A percentile compares a stretch with the other conserved stretches of the same genome.
Conservation (phyloP, 1,284 basidiomycete species). For the Papiliotrema flavescens region DNA sequence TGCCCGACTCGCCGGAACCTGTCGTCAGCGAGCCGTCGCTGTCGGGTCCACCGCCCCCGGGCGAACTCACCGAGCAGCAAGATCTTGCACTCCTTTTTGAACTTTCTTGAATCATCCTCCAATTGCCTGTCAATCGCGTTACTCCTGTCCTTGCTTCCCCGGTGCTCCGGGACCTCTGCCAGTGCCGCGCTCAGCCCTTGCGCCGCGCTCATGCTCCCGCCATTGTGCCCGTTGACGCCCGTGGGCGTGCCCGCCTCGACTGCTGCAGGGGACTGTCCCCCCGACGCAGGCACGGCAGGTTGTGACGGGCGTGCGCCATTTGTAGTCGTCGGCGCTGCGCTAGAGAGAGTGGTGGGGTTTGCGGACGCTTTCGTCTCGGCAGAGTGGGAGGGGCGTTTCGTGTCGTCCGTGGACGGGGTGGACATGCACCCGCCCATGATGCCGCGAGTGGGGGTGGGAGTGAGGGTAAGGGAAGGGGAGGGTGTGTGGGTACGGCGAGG, state of each 20-base stretch:
- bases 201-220: constrained; percentile 1
- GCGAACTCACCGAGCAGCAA: constrained; percentile 70
- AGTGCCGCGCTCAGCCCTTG: constrained; percentile 38
- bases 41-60: neutral
- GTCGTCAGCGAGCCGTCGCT: constrained; percentile 7
- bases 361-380: neutral
- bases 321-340: neutral
- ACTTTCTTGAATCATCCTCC: constrained; percentile 57
- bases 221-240: constrained; percentile 4
- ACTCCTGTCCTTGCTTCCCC: constrained; percentile 60
- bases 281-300: neutral
- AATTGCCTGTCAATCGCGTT: constrained; percentile 56
- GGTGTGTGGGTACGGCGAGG: neutral
- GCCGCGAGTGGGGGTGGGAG: neutral
- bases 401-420: constrained; percentile 21
- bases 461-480: neutral
- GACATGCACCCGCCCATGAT: constrained; percentile 40
- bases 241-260: neutral
- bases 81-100: constrained; percentile 92
- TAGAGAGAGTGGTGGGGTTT: neutral
- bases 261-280: too few species aligned
- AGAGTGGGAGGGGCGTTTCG: constrained; percentile 10
- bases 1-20: constrained; percentile 84
- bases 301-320: neutral
- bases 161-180: constrained; percentile 25